A percentile compares a stretch with the other conserved stretches of the same genome.
phyloP scores from a whole-genome alignment of 176 grass and related monocot genomes.

The Typha latifolia region DNA sequence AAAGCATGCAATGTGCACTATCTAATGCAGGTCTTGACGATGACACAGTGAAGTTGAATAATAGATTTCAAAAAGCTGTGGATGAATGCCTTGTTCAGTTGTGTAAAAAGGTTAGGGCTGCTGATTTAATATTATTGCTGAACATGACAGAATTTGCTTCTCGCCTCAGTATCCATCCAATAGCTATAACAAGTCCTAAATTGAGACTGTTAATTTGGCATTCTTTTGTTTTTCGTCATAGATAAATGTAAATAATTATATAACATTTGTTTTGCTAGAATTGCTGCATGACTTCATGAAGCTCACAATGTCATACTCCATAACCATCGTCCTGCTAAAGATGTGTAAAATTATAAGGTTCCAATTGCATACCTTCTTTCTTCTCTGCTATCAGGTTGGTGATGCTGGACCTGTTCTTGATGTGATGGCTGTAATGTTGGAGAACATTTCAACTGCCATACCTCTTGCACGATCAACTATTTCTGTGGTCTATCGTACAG shows the following conservation, averaged over 20 bases:
- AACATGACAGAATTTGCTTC: too few species aligned
- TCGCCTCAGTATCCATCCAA: too few species aligned
- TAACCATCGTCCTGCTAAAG: too few species aligned
- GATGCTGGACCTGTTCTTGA: slow-evolving; percentile 99
- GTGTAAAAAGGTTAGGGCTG: slow-evolving; percentile 73
- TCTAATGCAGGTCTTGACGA: slow-evolving; percentile 41
- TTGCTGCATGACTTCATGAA: not conserved
- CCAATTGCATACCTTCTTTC: too few species aligned
- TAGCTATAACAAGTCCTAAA: too few species aligned
- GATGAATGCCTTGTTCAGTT: slow-evolving; percentile 87
- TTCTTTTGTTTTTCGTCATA: too few species aligned
- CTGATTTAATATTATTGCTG: not conserved
- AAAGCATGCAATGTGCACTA: slow-evolving; percentile 77
- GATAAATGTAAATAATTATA: not conserved
- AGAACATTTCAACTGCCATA: slow-evolving; percentile 70
- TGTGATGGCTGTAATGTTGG: slow-evolving; percentile 97
- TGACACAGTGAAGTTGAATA: slow-evolving; percentile 69
- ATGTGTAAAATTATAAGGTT: too few species aligned
- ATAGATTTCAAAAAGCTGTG: slow-evolving; percentile 57
- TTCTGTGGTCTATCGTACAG: slow-evolving; percentile 81
- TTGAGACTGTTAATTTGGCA: not conserved
- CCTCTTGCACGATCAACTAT: slow-evolving; percentile 84
- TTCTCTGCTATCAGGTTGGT: slow-evolving; percentile 40
- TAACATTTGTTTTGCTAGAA: not conserved
- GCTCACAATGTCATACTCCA: not conserved